Percentiles rank a stretch among this genome's conserved stretches.
phyloP scores from a whole-genome alignment of 1,284 basidiomycete species.

The Ceratobasidium theobromae region DNA sequence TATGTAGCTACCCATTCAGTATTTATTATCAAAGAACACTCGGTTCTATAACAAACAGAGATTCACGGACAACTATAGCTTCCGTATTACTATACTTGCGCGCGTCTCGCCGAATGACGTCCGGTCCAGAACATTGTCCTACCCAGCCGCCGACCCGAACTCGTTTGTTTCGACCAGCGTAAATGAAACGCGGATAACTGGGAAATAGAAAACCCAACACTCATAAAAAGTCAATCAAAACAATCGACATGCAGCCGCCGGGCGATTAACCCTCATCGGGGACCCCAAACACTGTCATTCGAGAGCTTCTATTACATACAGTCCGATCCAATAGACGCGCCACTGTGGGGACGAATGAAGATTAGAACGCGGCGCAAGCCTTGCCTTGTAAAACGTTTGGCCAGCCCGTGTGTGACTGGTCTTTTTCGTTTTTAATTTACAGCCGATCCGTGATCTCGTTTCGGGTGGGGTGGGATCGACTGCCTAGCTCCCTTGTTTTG shows the following conservation, averaged over 20 bases:
- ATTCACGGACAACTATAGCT: too few species aligned
- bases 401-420: background rate
- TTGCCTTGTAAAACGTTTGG: background rate
- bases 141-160: constrained; percentile 1
- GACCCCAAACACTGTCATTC: too few species aligned
- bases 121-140: background rate
- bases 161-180: too few species aligned
- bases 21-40: background rate
- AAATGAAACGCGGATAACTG: too few species aligned
- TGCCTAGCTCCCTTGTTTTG: background rate
- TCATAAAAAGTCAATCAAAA: background rate
- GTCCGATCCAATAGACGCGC: too few species aligned
- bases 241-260: background rate
- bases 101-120: constrained; percentile 2
- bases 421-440: background rate
- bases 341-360: background rate
- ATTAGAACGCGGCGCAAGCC: background rate
- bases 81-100: background rate
- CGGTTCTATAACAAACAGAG: too few species aligned
- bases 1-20: background rate
- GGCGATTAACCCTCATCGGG: background rate
- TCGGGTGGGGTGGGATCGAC: background rate
- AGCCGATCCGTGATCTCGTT: background rate
- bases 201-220: too few species aligned
- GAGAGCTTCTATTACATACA: too few species aligned